Evolutionary conservation across 306 rosid genomes (phyloP).

Genomic region (Acacia confusa): DNA sequence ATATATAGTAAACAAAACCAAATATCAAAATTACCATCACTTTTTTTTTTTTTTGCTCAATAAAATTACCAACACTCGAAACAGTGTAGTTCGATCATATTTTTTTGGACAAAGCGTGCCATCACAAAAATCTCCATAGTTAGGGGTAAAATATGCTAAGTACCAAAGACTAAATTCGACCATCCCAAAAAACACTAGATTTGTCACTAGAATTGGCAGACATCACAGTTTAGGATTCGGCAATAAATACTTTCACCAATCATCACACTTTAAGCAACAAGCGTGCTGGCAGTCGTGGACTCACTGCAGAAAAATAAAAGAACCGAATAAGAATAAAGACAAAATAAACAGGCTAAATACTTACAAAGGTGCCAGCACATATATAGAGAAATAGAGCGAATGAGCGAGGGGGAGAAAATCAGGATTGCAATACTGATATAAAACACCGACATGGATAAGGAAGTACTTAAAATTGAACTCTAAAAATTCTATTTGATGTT

Average conservation of each 20-base stretch:
- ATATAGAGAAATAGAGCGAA: not conserved
- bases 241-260: not conserved
- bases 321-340: not conserved
- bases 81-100: not conserved
- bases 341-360: not conserved
- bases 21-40: not conserved
- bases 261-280: not conserved
- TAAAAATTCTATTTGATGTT: not conserved
- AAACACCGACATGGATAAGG: not conserved
- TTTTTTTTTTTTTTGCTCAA: too few relatives aligned
- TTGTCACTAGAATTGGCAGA: not conserved
- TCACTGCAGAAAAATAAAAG: not conserved
- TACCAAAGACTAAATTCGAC: not conserved
- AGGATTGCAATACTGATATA: not conserved
- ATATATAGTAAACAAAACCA: not conserved
- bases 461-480: not conserved
- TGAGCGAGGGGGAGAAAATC: not conserved
- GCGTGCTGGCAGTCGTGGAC: slow-evolving; percentile 17
- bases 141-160: not conserved
- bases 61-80: not conserved
- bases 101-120: too few relatives aligned
- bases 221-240: not conserved
- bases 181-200: not conserved
- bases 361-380: not conserved
- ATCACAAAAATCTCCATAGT: not conserved